phyloP scores from a whole-genome alignment of 306 rosid genomes.

The Inga laurina region DNA sequence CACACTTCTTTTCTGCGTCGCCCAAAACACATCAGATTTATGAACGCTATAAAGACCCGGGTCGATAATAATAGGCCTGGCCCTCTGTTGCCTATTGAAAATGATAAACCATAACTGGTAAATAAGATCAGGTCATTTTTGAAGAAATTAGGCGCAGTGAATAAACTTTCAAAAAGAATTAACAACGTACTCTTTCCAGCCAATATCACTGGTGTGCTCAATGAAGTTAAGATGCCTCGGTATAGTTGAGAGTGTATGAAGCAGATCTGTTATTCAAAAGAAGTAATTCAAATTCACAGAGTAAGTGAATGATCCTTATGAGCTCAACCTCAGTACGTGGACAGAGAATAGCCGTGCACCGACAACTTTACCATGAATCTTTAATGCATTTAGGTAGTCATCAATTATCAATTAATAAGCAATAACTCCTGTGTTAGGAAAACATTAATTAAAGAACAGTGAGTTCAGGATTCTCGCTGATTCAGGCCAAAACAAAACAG shows the following conservation, averaged over 20 bases:
- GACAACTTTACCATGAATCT: neutral
- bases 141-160: neutral
- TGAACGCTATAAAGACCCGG: conserved; percentile 52
- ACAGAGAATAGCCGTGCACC: neutral
- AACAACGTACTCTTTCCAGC: conserved; percentile 77
- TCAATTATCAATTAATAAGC: neutral
- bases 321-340: neutral
- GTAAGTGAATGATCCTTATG: neutral
- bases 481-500: conserved; percentile 18
- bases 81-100: conserved; percentile 51
- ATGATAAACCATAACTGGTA: neutral
- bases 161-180: neutral
- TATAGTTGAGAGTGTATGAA: conserved; percentile 43
- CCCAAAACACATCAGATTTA: conserved; percentile 58
- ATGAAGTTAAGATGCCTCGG: conserved; percentile 57
- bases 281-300: neutral
- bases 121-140: conserved; percentile 1
- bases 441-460: neutral
- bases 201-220: conserved; percentile 76
- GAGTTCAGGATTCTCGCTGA: neutral
- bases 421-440: conserved; percentile 11
- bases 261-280: conserved; percentile 41
- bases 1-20: conserved; percentile 47
- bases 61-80: conserved; percentile 56
- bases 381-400: conserved; percentile 17